phyloP scores from a whole-genome alignment of 1,284 basidiomycete species.

The Naganishia liquefaciens region DNA sequence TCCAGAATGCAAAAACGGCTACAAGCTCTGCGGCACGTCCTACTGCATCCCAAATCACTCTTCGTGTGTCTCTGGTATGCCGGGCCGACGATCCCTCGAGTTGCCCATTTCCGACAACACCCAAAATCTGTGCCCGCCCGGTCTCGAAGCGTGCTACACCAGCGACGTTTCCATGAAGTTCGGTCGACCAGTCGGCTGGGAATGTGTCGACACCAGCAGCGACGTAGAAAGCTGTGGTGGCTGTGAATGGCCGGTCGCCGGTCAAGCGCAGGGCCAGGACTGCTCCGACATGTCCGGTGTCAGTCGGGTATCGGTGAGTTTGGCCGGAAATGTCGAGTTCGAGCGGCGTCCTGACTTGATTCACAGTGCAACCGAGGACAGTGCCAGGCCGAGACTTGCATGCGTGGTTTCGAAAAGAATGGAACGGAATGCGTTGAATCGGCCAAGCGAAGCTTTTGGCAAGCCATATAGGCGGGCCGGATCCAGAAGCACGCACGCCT shows the following conservation, averaged over 20 bases:
- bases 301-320: conserved; percentile 5
- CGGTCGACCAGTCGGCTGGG: conserved; percentile 2
- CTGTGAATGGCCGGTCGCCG: conserved; percentile 2
- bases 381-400: conserved; percentile 5
- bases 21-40: conserved; percentile 8
- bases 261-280: conserved; percentile 1
- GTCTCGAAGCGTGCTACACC: conserved; percentile 11
- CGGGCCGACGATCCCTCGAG: conserved; percentile 4
- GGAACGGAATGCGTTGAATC: conserved; percentile 9
- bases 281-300: conserved; percentile 8
- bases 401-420: conserved; percentile 15
- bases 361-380: neutral
- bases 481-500: too few species aligned
- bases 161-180: neutral
- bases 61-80: conserved; percentile 18
- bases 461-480: neutral
- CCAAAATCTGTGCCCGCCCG: conserved; percentile 1
- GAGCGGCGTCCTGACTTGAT: neutral
- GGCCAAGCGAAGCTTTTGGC: conserved; percentile 9
- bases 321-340: too few species aligned
- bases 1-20: conserved; percentile 7
- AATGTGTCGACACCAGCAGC: conserved; percentile 2
- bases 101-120: neutral
- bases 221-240: conserved; percentile 21
- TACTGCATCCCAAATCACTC: conserved; percentile 5